These are phyloP conservation scores for Apiospora marii DNA, from an alignment of 2,329 filamentous ascomycete species.

Conservation along the genomic window DNA sequence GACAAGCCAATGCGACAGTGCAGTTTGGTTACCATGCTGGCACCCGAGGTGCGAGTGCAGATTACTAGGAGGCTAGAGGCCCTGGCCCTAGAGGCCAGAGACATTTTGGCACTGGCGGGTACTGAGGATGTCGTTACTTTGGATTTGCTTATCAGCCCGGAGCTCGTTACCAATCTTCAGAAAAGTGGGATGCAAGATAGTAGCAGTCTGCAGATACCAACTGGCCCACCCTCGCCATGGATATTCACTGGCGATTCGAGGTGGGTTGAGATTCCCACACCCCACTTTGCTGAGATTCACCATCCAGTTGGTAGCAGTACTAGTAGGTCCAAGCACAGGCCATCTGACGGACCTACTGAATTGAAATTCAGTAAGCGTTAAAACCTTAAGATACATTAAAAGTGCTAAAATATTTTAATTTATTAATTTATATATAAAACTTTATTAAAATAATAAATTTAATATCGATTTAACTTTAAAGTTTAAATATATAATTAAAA, in stretches of 20 bases:
- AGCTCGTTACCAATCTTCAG: conserved; percentile 19
- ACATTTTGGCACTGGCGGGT: neutral
- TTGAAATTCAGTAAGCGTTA: too few species aligned
- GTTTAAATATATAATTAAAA: too few species aligned
- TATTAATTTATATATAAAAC: too few species aligned
- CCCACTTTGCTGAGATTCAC: conserved; percentile 2
- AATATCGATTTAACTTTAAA: too few species aligned
- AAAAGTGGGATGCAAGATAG: conserved; percentile 1
- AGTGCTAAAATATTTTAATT: too few species aligned
- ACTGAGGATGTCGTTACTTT: conserved; percentile 10
- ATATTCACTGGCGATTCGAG: neutral
- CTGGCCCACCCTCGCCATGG: conserved; percentile 3
- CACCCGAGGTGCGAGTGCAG: neutral
- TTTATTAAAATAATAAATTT: neutral
- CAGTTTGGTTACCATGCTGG: neutral
- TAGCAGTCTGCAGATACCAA: neutral
- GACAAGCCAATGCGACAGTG: neutral
- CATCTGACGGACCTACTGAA: too few species aligned
- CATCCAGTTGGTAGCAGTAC: neutral
- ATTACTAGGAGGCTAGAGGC: neutral
- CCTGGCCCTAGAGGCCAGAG: neutral
- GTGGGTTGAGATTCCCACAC: conserved; percentile 7
- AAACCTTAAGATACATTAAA: too few species aligned
- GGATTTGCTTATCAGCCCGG: conserved; percentile 16
- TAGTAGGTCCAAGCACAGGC: too few species aligned